phyloP scores from a whole-genome alignment of 1,284 basidiomycete species.

The Papiliotrema laurentii region DNA sequence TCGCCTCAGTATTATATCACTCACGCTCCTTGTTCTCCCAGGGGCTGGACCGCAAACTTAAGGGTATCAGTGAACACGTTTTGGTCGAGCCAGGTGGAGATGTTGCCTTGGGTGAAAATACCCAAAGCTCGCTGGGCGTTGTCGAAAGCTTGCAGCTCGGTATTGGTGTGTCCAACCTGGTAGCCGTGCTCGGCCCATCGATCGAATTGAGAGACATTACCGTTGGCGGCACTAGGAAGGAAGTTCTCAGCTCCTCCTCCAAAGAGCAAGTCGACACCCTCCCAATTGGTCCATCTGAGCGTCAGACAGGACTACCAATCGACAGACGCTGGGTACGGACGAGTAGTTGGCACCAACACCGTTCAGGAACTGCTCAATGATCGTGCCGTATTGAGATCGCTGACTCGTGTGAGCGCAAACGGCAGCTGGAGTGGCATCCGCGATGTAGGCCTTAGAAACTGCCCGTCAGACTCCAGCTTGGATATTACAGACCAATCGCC shows the following conservation, averaged over 20 bases:
- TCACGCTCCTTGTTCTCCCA: constrained; percentile 31
- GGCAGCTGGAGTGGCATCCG: constrained; percentile 49
- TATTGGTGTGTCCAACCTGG: constrained; percentile 45
- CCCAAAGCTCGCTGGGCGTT: constrained; percentile 45
- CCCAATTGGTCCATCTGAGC: constrained; percentile 48
- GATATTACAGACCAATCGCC: no score
- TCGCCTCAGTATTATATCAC: background rate
- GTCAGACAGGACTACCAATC: no score
- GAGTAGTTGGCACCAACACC: constrained; percentile 44
- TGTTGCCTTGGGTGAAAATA: constrained; percentile 46
- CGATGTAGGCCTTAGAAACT: constrained; percentile 49
- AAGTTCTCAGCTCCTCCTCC: constrained; percentile 48
- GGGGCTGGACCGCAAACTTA: constrained; percentile 27
- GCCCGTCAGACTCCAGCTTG: no score
- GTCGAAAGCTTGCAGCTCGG: constrained; percentile 39
- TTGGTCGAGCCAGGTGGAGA: constrained; percentile 49
- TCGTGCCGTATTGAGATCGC: constrained; percentile 37
- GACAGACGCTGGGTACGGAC: no score
- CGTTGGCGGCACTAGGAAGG: constrained; percentile 35
- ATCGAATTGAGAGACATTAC: constrained; percentile 45
- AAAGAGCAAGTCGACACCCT: constrained; percentile 44
- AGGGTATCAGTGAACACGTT: constrained; percentile 46
- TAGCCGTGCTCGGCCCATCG: constrained; percentile 44
- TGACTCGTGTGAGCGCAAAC: constrained; percentile 43
- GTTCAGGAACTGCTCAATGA: constrained; percentile 46